Conservation (phyloP, 108 stramenopile genomes). For the Stephanodiscus minutulus region DNA sequence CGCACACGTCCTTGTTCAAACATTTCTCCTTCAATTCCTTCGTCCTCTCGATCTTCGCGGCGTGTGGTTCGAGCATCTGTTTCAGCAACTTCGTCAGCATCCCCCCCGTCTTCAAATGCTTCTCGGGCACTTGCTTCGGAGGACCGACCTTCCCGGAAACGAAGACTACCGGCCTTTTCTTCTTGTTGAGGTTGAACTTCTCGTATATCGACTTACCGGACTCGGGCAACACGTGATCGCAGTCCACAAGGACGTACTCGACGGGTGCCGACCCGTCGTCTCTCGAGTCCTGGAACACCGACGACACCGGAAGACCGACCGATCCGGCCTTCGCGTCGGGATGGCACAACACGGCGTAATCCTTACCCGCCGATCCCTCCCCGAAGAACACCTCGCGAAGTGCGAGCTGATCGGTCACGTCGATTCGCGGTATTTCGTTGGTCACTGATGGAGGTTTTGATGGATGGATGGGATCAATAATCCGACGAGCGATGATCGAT, state of each 20-base stretch:
- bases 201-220: slow-evolving; percentile 77
- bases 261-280: slow-evolving; percentile 67
- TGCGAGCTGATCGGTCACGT: slow-evolving; percentile 69
- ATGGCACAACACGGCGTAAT: slow-evolving; percentile 82
- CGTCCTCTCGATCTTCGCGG: slow-evolving; percentile 88
- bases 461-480: too few relatives aligned
- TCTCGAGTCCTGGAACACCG: slow-evolving; percentile 78
- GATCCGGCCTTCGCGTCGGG: slow-evolving; percentile 45
- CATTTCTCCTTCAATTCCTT: slow-evolving; percentile 84
- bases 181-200: slow-evolving; percentile 76
- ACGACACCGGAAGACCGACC: slow-evolving; percentile 55
- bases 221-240: slow-evolving; percentile 61
- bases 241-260: slow-evolving; percentile 78
- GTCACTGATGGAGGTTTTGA: too few relatives aligned
- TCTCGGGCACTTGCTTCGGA: slow-evolving; percentile 80
- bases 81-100: slow-evolving; percentile 80
- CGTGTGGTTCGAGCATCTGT: slow-evolving; percentile 72
- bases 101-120: slow-evolving; percentile 79
- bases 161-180: slow-evolving; percentile 77
- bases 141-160: slow-evolving; percentile 73
- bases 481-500: too few relatives aligned
- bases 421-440: slow-evolving; percentile 66
- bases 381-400: slow-evolving; percentile 85
- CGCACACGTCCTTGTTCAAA: slow-evolving; percentile 79
- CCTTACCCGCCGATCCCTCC: slow-evolving; percentile 60